Evolutionary conservation across 352 stramenopile species (phyloP).

Genomic region (Plasmopara viticola): DNA sequence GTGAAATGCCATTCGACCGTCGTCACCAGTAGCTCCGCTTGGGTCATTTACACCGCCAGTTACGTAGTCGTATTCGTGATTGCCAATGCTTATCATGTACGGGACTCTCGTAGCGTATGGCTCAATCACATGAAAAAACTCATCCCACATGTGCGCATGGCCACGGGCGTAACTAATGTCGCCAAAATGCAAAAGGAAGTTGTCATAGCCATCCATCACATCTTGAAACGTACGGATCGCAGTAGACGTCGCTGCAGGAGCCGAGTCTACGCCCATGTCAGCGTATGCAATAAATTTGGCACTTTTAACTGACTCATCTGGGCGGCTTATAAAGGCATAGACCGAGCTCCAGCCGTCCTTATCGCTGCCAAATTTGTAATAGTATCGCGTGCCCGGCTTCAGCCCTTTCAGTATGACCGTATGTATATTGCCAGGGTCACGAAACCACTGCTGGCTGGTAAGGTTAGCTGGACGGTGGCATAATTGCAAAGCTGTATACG

Average conservation of each 20-base stretch:
- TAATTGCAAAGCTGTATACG: constrained; percentile 64
- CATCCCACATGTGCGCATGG: constrained; percentile 56
- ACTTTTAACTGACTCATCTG: constrained; percentile 27
- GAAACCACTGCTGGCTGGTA: constrained; percentile 59
- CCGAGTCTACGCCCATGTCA: constrained; percentile 71
- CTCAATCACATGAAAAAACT: constrained; percentile 73
- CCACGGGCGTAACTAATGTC: constrained; percentile 70
- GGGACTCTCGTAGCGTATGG: constrained; percentile 59
- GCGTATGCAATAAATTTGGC: constrained; percentile 79
- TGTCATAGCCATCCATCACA: constrained; percentile 59
- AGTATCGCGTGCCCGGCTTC: constrained; percentile 40
- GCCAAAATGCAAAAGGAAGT: constrained; percentile 69
- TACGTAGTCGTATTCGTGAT: constrained; percentile 78
- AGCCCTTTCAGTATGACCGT: constrained; percentile 58
- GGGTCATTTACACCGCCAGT: constrained; percentile 48
- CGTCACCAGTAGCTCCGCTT: constrained; percentile 32
- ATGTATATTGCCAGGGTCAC: constrained; percentile 77
- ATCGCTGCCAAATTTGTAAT: constrained; percentile 77
- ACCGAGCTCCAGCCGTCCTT: constrained; percentile 63
- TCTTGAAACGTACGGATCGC: constrained; percentile 55
- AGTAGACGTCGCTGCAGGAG: constrained; percentile 52
- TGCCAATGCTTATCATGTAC: constrained; percentile 78
- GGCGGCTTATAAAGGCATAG: constrained; percentile 50
- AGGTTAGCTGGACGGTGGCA: constrained; percentile 56
- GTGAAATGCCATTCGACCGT: constrained; percentile 66